Base-by-base conservation (phyloP, 116 monocot genomes). In the Trichopus zeylanicus region DNA sequence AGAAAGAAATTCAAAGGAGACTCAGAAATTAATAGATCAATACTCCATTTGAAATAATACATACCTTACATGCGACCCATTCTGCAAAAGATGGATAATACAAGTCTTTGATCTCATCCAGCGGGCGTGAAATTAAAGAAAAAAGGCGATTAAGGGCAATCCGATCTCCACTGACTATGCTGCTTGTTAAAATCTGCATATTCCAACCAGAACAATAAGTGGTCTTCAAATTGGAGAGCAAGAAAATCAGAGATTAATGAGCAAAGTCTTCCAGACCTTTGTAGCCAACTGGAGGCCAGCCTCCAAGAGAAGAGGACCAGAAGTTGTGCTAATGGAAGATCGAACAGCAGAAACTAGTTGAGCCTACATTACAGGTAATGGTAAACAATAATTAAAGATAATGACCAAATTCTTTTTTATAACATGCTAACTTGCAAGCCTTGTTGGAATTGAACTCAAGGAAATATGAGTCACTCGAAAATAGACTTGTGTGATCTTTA, bases 1-100 rank as follows among this genome's bases (percentile, higher is more conserved):
- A n/a, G n/a, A n/a, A n/a, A n/a, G n/a, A n/a, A n/a, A n/a, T n/a
- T n/a, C n/a, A n/a, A n/a, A n/a, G n/a, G n/a, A 8, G 32, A 5
- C 32, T 5, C 4, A 33, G 32, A 8, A 33, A 33, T 33, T 33
- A 33, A 33, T 4, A 33, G 32, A 5, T 33, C 32, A 33, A 33
- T 5, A 5, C 8, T 33, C 8, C 8, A 33, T 33, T 33, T 33
- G 4, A 5, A 5, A 33, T 33, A 18, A 26, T 34, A 31, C 22
- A 62, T 84, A 97, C 97, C 97, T 97, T 82, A 70, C 91, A 91
- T 58, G 84, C 84, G 57, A 91, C 87, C 97, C 97, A 97, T 73
- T 97, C 97, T 46, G 97, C 87, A 69, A 97, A 97, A 57, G 97
- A 97, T 35, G 97, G 97, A 79, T 91, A 91, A 61, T 80, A 85